Evolutionary conservation across 345 rosid genomes (phyloP), one percentile per base, ranked within the genome.

Genomic region (Corchorus capsularis): DNA sequence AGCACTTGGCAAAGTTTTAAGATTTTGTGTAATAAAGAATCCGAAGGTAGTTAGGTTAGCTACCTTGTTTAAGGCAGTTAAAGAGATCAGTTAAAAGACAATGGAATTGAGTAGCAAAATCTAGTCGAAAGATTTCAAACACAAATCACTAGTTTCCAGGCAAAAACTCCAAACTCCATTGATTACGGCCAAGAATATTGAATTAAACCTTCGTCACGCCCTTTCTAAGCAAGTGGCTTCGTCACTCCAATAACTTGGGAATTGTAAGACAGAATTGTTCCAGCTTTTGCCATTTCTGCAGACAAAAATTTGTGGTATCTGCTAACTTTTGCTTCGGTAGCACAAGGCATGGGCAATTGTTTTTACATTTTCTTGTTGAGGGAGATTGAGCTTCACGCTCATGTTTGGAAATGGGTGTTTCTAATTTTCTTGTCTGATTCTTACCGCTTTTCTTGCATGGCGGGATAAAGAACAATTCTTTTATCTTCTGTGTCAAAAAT

Each of bases 151-250:
- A 71, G 79, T 82, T 77, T 76, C 74, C 1, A 76, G 55, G 67
- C 79, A 77, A 52, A 66, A 20, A 64, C 52, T 71, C 83, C 75
- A 66, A 20, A 64, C 52, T 71, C 83, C 75, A 17, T 69, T 74
- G 56, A 77, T 83, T 68, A 34, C 81, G 81, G 80, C 49, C 35
- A 32, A 62, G 14, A 64, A 6, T 17, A 12, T n/a, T n/a, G 2
- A 39, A 39, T 39, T 6, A 39, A 39, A 15, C 32, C 37, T n/a
- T 6, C 14, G n/a, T 62, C 32, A 53, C 76, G 19, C 75, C 13
- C 32, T 53, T 12, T 27, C 17, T 17, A 66, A 22, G 76, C 76
- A 65, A 77, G 60, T 77, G 52, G 34, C 35, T 5, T 3, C 5
- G 34, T 17, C 3, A 34, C 45, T 62, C 64, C 53, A 72, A 56